A percentile compares a stretch with the other conserved stretches of the same genome.
These are phyloP conservation scores for Mrakiaceae sp. DNA, from an alignment of 1,284 basidiomycete genomes.

Conservation along the genomic window DNA sequence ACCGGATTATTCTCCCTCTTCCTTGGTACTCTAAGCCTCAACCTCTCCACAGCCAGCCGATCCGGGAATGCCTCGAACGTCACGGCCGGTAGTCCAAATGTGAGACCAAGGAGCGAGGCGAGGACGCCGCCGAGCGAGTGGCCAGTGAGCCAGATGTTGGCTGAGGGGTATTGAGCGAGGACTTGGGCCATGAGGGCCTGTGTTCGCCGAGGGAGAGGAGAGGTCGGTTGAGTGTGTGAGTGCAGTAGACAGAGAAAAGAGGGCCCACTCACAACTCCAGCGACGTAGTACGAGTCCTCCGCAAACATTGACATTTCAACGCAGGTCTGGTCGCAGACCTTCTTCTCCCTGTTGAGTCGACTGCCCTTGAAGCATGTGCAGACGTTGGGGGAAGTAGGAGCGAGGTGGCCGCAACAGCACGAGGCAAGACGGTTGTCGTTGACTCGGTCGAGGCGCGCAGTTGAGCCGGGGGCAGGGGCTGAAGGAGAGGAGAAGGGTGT, in stretches of 20 bases:
- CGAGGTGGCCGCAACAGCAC: conserved; percentile 88
- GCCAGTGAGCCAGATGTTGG: conserved; percentile 89
- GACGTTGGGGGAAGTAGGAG: conserved; percentile 26
- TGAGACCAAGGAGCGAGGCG: conserved; percentile 75
- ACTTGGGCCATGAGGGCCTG: conserved; percentile 79
- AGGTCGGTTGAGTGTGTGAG: background rate
- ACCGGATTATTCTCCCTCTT: conserved; percentile 28
- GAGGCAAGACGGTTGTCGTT: conserved; percentile 13
- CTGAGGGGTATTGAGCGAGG: conserved; percentile 80
- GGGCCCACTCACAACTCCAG: conserved; percentile 1
- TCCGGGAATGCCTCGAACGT: conserved; percentile 90
- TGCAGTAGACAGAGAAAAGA: background rate
- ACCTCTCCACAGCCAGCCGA: conserved; percentile 62
- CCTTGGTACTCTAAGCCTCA: conserved; percentile 65
- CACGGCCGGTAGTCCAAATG: conserved; percentile 83
- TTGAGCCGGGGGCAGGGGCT: background rate
- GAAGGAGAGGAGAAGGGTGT: too few relatives aligned
- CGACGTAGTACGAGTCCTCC: conserved; percentile 10
- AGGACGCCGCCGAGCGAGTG: conserved; percentile 84
- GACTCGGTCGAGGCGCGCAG: conserved; percentile 8
- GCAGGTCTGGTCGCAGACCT: conserved; percentile 4
- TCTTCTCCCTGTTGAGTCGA: background rate
- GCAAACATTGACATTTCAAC: background rate
- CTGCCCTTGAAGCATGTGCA: conserved; percentile 9
- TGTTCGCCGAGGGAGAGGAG: background rate